These are phyloP conservation scores for Oryza meridionalis DNA, from an alignment of 176 grass and related monocot genomes.

Conservation along the genomic window DNA sequence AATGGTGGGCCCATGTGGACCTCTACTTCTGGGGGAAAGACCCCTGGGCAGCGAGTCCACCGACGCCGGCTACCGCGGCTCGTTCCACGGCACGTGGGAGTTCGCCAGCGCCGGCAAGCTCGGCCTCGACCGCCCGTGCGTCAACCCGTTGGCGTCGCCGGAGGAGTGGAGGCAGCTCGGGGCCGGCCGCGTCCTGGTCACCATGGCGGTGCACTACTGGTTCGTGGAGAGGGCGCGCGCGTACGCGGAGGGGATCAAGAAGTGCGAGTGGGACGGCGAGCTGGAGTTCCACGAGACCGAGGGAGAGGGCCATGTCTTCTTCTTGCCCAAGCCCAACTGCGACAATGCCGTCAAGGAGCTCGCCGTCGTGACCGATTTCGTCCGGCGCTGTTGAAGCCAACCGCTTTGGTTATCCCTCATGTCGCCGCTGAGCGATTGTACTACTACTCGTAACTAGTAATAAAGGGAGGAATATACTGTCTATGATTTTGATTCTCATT, in stretches of 20 bases:
- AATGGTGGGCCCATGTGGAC: too few relatives aligned
- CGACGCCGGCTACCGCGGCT: conserved; percentile 33
- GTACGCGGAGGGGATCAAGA: conserved; percentile 63
- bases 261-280: conserved; percentile 66
- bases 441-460: neutral
- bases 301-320: conserved; percentile 66
- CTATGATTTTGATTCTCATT: neutral
- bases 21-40: conserved; percentile 76
- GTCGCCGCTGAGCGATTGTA: conserved; percentile 4
- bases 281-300: conserved; percentile 57
- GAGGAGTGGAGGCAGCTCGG: conserved; percentile 59
- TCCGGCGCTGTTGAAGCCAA: conserved; percentile 38
- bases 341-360: conserved; percentile 68
- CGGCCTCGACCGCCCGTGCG: conserved; percentile 50
- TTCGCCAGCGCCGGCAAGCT: conserved; percentile 52
- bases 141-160: conserved; percentile 55
- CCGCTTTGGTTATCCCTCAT: neutral
- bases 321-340: conserved; percentile 50
- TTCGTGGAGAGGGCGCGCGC: conserved; percentile 71
- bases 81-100: conserved; percentile 59
- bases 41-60: conserved; percentile 47
- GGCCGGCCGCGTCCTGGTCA: conserved; percentile 62
- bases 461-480: neutral
- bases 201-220: conserved; percentile 58
- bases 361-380: conserved; percentile 47